phyloP scores from a whole-genome alignment of 2,329 filamentous ascomycete genomes.

The Trichoderma sp. region DNA sequence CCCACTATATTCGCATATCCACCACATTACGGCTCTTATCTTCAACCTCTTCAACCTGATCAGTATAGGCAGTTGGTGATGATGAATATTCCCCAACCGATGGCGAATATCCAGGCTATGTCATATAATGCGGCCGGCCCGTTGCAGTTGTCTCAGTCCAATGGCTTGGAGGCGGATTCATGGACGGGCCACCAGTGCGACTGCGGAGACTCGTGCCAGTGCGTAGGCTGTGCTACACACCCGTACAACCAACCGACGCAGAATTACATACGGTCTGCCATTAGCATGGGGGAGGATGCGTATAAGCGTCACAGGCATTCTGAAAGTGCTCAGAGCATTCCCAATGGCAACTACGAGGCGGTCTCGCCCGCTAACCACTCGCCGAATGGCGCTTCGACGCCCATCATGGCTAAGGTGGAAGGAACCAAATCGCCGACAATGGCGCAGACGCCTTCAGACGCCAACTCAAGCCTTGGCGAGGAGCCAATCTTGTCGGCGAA shows the following conservation, averaged over 20 bases:
- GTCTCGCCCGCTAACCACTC: constrained; percentile 19
- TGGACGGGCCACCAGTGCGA: constrained; percentile 52
- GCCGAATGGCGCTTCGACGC: constrained; percentile 24
- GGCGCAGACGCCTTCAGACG: constrained; percentile 50
- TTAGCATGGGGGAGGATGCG: constrained; percentile 42
- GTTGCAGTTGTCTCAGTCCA: constrained; percentile 28
- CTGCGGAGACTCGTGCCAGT: constrained; percentile 67
- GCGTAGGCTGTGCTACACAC: constrained; percentile 67
- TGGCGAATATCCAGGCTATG: constrained; percentile 28
- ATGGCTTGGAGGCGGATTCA: constrained; percentile 24
- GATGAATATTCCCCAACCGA: constrained; percentile 40
- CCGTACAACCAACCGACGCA: constrained; percentile 66
- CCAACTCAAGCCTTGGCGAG: constrained; percentile 47
- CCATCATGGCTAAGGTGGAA: constrained; percentile 27
- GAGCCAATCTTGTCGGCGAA: constrained; percentile 53
- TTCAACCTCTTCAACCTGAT: constrained; percentile 56
- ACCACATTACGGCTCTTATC: constrained; percentile 55
- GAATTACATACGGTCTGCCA: constrained; percentile 53
- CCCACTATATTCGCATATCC: constrained; percentile 55
- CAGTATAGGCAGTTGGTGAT: constrained; percentile 52
- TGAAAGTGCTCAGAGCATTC: constrained; percentile 29
- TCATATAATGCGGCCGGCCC: constrained; percentile 31
- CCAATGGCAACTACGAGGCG: constrained; percentile 30
- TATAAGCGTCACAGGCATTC: constrained; percentile 26
- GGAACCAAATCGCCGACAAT: constrained; percentile 41